Conservation (phyloP, 768 basidiomycete species). For the Kwoniella mangroviensis region DNA sequence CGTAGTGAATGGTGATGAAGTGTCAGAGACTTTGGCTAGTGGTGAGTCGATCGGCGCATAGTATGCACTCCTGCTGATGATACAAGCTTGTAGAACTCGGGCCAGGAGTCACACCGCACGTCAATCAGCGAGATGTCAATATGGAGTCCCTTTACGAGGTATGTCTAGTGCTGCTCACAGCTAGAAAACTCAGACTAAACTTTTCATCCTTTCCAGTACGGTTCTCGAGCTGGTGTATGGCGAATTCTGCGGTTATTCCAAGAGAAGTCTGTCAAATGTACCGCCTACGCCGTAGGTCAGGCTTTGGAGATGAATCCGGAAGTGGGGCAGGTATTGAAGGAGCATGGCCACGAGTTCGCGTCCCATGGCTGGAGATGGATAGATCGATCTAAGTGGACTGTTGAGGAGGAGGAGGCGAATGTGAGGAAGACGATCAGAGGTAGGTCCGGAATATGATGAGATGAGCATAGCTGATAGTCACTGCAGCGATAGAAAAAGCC, state of each 20-base stretch:
- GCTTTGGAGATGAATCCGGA: slow-evolving; percentile 43
- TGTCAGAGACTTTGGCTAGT: slow-evolving; percentile 37
- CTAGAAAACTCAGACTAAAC: background rate
- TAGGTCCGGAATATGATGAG: slow-evolving; percentile 2
- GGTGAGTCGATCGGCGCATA: background rate
- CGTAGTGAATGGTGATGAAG: slow-evolving; percentile 42
- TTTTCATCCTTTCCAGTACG: slow-evolving; percentile 38
- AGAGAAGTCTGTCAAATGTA: slow-evolving; percentile 34
- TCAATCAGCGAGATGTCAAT: slow-evolving; percentile 44
- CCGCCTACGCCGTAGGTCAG: slow-evolving; percentile 41
- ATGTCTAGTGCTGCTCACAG: background rate
- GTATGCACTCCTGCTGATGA: background rate
- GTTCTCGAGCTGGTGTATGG: slow-evolving; percentile 52
- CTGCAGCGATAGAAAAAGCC: slow-evolving; percentile 27
- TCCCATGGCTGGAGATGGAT: slow-evolving; percentile 53
- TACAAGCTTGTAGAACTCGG: slow-evolving; percentile 34
- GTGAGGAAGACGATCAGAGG: slow-evolving; percentile 40
- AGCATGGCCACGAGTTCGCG: slow-evolving; percentile 45
- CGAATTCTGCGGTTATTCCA: slow-evolving; percentile 44
- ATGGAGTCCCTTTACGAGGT: slow-evolving; percentile 50
- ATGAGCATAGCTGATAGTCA: background rate
- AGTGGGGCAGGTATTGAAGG: slow-evolving; percentile 27
- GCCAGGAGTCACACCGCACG: slow-evolving; percentile 26
- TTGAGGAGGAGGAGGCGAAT: slow-evolving; percentile 43
- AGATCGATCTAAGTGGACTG: slow-evolving; percentile 33